Percentiles rank a stretch among this genome's conserved stretches.
phyloP scores from a whole-genome alignment of 139 green algal species.

The Ettlia oleoabundans region DNA sequence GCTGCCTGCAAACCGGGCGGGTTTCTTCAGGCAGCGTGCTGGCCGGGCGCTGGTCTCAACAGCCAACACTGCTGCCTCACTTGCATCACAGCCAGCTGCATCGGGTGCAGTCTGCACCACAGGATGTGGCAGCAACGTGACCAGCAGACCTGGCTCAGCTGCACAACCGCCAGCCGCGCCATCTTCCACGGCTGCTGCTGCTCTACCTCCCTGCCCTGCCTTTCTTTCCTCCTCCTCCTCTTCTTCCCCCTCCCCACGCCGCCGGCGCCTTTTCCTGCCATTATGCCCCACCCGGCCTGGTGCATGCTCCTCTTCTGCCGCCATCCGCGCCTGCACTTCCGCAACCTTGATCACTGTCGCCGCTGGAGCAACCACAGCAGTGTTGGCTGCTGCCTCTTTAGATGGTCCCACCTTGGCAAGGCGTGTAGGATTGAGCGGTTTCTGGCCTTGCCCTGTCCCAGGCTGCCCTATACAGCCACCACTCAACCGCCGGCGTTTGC shows the following conservation, averaged over 20 bases:
- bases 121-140: constrained; percentile 28
- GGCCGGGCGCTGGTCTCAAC: neutral
- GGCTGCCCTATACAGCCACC: neutral
- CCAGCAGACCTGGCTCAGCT: constrained; percentile 1
- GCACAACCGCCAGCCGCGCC: neutral
- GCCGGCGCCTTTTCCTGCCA: neutral
- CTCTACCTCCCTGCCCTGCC: neutral
- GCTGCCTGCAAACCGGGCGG: neutral
- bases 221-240: neutral
- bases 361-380: neutral
- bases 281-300: too few relatives aligned
- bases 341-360: too few relatives aligned
- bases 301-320: too few relatives aligned
- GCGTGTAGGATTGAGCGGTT: too few relatives aligned
- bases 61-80: neutral
- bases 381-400: too few relatives aligned
- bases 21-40: neutral
- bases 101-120: constrained; percentile 26
- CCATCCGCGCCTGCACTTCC: too few relatives aligned
- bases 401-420: too few relatives aligned
- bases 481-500: neutral
- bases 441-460: neutral
- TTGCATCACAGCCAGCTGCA: neutral
- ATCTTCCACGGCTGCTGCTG: neutral
- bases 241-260: neutral